phyloP scores from a whole-genome alignment of 106 monocot genomes.

The Chionographis japonica region DNA sequence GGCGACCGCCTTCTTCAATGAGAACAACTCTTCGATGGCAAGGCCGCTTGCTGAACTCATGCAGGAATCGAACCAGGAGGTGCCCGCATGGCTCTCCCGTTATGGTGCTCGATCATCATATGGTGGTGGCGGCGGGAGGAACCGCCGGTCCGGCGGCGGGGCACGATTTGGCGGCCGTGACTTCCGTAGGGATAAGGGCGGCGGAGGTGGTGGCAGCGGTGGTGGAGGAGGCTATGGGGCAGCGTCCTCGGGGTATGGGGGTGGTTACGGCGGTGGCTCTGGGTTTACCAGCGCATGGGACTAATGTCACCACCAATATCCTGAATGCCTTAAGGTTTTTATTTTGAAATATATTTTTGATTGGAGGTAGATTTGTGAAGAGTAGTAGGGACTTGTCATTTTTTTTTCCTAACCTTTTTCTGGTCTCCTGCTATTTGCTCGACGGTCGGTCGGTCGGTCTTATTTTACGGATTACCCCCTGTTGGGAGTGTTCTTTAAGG shows the following conservation, averaged over 20 bases:
- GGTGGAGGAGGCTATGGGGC: constrained; percentile 12
- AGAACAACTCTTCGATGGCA: constrained; percentile 51
- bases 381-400: background rate
- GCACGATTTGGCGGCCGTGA: constrained; percentile 74
- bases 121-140: constrained; percentile 53
- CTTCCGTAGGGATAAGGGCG: constrained; percentile 49
- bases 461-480: constrained; percentile 9
- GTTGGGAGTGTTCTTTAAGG: constrained; percentile 1
- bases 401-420: background rate
- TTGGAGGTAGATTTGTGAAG: background rate
- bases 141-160: constrained; percentile 35
- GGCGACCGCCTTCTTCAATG: constrained; percentile 91
- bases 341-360: constrained; percentile 19
- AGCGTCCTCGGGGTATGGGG: constrained; percentile 17
- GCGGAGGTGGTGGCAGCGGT: constrained; percentile 15
- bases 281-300: constrained; percentile 53
- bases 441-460: background rate
- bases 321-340: background rate
- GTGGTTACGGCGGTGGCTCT: constrained; percentile 13
- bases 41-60: constrained; percentile 65
- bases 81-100: constrained; percentile 61
- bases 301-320: constrained; percentile 7
- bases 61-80: constrained; percentile 82
- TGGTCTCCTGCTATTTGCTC: background rate
- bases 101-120: constrained; percentile 45